Evolutionary conservation across 495 filamentous ascomycete genomes (phyloP).

Genomic region (Penicillium cataractarum): DNA sequence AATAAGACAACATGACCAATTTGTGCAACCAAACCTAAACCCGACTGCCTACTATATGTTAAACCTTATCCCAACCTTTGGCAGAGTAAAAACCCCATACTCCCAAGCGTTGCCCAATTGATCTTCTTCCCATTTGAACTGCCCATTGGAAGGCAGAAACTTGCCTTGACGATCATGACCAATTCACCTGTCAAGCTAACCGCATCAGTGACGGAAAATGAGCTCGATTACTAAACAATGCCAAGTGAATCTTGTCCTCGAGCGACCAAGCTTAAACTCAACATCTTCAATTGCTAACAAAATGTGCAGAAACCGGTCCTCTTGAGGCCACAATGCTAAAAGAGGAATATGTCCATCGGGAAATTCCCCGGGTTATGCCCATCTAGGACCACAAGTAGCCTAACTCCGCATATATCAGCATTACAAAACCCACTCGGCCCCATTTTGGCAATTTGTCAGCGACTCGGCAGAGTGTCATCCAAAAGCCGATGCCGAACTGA

Average conservation of each 20-base stretch:
- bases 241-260: not conserved
- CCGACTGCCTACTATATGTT: not conserved
- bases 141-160: not conserved
- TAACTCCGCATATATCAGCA: too few species aligned
- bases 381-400: not conserved
- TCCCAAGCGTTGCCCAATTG: not conserved
- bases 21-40: too few species aligned
- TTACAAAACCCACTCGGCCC: not conserved
- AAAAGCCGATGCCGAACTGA: conserved; percentile 4
- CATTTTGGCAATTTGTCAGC: conserved; percentile 15
- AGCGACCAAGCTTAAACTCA: not conserved
- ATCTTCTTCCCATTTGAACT: not conserved
- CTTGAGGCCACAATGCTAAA: not conserved
- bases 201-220: not conserved
- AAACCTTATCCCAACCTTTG: not conserved
- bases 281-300: not conserved
- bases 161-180: not conserved
- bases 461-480: not conserved
- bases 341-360: not conserved
- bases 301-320: not conserved
- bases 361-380: not conserved
- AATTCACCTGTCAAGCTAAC: not conserved
- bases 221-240: not conserved
- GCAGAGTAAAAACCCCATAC: not conserved
- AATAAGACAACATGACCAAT: too few species aligned